Evolutionary conservation across 2,329 filamentous ascomycete species (phyloP).

Genomic region (Colletotrichum sp.): DNA sequence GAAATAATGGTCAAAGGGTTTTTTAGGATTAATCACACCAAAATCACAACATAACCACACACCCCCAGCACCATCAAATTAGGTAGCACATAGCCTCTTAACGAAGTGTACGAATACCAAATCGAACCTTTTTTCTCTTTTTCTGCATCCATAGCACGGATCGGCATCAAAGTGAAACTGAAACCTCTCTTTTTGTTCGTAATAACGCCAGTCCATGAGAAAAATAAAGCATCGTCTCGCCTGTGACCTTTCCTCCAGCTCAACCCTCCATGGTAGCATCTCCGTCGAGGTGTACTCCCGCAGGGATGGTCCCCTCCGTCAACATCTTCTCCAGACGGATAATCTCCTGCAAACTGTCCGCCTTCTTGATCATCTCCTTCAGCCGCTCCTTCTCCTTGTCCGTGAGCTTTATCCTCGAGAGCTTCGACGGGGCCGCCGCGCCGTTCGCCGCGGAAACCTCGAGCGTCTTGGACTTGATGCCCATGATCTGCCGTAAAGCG

Average conservation of each 20-base stretch:
- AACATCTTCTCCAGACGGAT: conserved; percentile 89
- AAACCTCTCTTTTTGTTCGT: not conserved
- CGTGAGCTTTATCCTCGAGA: conserved; percentile 83
- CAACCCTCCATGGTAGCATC: conserved; percentile 66
- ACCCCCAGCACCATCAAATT: not conserved
- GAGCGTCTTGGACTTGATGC: conserved; percentile 80
- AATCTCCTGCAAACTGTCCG: conserved; percentile 90
- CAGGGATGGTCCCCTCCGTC: conserved; percentile 85
- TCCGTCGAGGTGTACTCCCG: conserved; percentile 61
- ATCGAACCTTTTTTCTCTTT: not conserved
- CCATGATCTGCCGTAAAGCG: conserved; percentile 69
- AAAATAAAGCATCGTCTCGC: not conserved
- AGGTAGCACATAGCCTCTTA: not conserved
- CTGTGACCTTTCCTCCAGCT: conserved; percentile 11
- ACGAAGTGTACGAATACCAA: conserved; percentile 9
- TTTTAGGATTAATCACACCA: not conserved
- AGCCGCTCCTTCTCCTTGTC: conserved; percentile 87
- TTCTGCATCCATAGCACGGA: not conserved
- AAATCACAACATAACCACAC: not conserved
- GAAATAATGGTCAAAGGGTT: not conserved
- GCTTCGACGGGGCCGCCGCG: conserved; percentile 56
- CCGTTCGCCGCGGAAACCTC: conserved; percentile 58
- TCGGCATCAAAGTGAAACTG: not conserved
- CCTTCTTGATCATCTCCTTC: conserved; percentile 86
- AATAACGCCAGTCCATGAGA: conserved; percentile 12